These are phyloP conservation scores for Cercospora brassicicola DNA, from an alignment of 2,329 filamentous ascomycete species.

Conservation along the genomic window DNA sequence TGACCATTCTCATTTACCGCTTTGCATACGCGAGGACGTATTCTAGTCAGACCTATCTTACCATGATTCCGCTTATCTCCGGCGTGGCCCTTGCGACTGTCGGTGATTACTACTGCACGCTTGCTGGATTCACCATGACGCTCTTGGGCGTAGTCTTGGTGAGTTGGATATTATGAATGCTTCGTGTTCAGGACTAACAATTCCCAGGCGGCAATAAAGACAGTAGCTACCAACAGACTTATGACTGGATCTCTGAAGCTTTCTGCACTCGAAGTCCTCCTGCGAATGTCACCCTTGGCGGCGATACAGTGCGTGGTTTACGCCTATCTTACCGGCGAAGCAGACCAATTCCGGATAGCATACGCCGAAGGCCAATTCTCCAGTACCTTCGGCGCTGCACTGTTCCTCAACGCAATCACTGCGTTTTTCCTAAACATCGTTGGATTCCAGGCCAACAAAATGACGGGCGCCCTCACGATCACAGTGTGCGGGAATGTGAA, in stretches of 20 bases:
- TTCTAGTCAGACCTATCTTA: constrained; percentile 58
- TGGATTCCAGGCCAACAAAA: constrained; percentile 43
- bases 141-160: constrained; percentile 42
- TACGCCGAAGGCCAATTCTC: constrained; percentile 37
- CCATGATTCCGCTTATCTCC: constrained; percentile 60
- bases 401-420: constrained; percentile 37
- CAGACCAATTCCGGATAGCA: constrained; percentile 18
- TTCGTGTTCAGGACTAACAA: neutral
- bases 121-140: constrained; percentile 47
- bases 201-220: constrained; percentile 50
- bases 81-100: constrained; percentile 62
- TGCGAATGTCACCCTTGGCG: constrained; percentile 37
- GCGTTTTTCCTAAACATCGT: constrained; percentile 42
- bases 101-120: constrained; percentile 64
- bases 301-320: constrained; percentile 28
- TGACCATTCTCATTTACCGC: constrained; percentile 63
- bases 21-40: constrained; percentile 58
- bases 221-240: constrained; percentile 63
- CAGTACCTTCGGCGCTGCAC: constrained; percentile 61
- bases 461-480: constrained; percentile 41
- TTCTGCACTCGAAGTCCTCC: constrained; percentile 59
- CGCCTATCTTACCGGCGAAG: constrained; percentile 26
- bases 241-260: constrained; percentile 62
- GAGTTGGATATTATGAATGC: neutral
- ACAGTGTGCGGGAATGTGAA: constrained; percentile 43